Base-by-base conservation (phyloP, 139 green algal species). In the Chlamydomonas sphaeroides region DNA sequence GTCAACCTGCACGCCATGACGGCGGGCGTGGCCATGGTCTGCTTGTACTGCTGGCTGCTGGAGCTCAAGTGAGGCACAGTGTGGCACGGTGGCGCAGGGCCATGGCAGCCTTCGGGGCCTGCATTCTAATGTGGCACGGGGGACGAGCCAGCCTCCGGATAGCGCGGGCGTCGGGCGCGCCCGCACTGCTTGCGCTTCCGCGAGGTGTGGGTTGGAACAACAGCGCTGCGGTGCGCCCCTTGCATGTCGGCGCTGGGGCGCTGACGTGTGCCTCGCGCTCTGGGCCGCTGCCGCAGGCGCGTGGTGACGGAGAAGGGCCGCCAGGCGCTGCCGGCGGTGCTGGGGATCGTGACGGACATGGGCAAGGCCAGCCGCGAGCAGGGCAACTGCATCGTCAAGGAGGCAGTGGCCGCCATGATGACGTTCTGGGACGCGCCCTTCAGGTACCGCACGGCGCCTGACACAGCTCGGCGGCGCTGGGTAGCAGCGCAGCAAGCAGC, bases 371-470 rank as follows among this genome's bases (percentile, higher is more conserved):
- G 85, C 80, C 89, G 87, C 67, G 94, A 97, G 88, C 93, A 96
- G 85, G 94, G 92, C 75, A 97, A 97, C 89, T 91, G 95, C 84
- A 94, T 96, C 66, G 93, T 97, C 56, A 97, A 96, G 90, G 94
- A 97, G 81, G 94, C 94, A 21, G 89, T 97, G 18, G 85, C 84
- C 30, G 90, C 90, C 39, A 91, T 94, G 75, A 93, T 96, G 89
- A 73, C 67, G 48, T 89, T 88, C 39, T 97, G 94, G 94, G 85
- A 79, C 41, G 76, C 92, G 11, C 93, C 94, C 61, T 96, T 97
- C 87, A 88, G 86, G 79, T 86, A 8, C 1, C 80, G 45, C n/a
- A n/a, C n/a, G n/a, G n/a, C n/a, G n/a, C n/a, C n/a, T n/a, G n/a
- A n/a, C n/a, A n/a, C n/a, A n/a, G n/a, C n/a, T n/a, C n/a, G n/a